Percentiles rank a stretch among this genome's conserved stretches.
Evolutionary conservation across 768 basidiomycete genomes (phyloP).

Genomic region (Podaxis sp.): DNA sequence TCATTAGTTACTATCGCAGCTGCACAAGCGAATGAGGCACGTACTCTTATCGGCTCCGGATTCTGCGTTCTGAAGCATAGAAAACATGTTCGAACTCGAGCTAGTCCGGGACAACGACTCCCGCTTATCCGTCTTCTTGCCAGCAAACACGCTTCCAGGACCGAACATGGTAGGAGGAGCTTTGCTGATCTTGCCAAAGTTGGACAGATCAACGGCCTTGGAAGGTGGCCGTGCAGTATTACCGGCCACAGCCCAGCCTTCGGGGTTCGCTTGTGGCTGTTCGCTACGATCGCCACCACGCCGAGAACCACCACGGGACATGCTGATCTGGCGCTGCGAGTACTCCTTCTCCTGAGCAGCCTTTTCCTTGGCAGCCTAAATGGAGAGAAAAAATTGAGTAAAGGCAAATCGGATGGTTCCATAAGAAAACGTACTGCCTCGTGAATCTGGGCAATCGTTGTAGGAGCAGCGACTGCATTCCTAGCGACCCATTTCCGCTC

Average conservation of each 20-base stretch:
- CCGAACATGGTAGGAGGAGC: conserved; percentile 70
- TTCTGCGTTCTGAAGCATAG: conserved; percentile 70
- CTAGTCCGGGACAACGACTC: conserved; percentile 76
- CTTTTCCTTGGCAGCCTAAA: conserved; percentile 80
- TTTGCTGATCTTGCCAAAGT: conserved; percentile 84
- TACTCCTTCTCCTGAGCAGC: conserved; percentile 58
- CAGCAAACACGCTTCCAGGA: conserved; percentile 78
- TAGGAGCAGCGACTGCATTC: conserved; percentile 69
- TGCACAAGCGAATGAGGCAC: conserved; percentile 1
- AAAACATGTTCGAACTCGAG: conserved; percentile 85
- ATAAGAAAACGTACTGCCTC: conserved; percentile 56
- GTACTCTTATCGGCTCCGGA: conserved; percentile 55
- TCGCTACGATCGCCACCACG: conserved; percentile 72
- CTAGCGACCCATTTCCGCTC: conserved; percentile 77
- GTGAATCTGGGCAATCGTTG: conserved; percentile 87
- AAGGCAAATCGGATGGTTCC: conserved; percentile 1
- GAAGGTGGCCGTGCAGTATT: conserved; percentile 52
- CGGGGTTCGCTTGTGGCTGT: conserved; percentile 56
- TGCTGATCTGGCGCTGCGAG: conserved; percentile 58
- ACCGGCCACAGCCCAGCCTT: conserved; percentile 85
- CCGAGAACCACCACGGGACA: conserved; percentile 89
- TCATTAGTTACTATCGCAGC: not conserved
- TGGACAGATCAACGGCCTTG: conserved; percentile 81
- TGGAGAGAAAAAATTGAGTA: conserved; percentile 1
- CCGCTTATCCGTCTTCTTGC: conserved; percentile 61